Percentiles rank a stretch among this genome's conserved stretches.
Evolutionary conservation across 2,329 filamentous ascomycete species (phyloP).

Genomic region (Pseudogymnoascus sp.): DNA sequence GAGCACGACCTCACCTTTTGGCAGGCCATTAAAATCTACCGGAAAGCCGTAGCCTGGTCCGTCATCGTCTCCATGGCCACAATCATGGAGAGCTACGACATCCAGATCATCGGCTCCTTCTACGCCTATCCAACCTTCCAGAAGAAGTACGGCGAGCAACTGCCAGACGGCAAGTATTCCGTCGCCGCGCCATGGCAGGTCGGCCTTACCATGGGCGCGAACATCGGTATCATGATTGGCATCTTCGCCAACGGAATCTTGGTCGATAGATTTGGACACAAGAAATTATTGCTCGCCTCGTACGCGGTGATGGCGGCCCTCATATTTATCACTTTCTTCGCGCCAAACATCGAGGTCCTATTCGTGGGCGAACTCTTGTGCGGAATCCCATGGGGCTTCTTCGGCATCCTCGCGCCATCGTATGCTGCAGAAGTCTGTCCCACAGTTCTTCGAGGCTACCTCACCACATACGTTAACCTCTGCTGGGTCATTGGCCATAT

Average conservation of each 20-base stretch:
- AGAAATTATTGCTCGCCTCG: slow-evolving; percentile 40
- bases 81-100: slow-evolving; percentile 84
- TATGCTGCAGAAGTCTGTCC: slow-evolving; percentile 45
- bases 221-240: slow-evolving; percentile 34
- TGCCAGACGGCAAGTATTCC: slow-evolving; percentile 23
- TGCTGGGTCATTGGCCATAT: slow-evolving; percentile 46
- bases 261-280: slow-evolving; percentile 42
- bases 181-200: slow-evolving; percentile 27
- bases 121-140: slow-evolving; percentile 33
- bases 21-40: slow-evolving; percentile 74
- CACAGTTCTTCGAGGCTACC: slow-evolving; percentile 45
- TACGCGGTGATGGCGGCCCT: slow-evolving; percentile 37
- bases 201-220: slow-evolving; percentile 23
- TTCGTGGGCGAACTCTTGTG: slow-evolving; percentile 43
- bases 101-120: slow-evolving; percentile 73
- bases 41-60: slow-evolving; percentile 78
- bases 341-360: slow-evolving; percentile 37
- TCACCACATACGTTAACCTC: slow-evolving; percentile 48
- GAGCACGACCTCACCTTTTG: slow-evolving; percentile 63
- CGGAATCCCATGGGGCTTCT: slow-evolving; percentile 42
- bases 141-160: slow-evolving; percentile 29
- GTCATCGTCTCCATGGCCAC: slow-evolving; percentile 81
- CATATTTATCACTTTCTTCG: slow-evolving; percentile 43
- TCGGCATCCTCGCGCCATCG: slow-evolving; percentile 34
- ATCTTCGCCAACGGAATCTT: slow-evolving; percentile 39